Base-by-base conservation (phyloP, 352 stramenopile genomes). In the Phytophthora hybrid region DNA sequence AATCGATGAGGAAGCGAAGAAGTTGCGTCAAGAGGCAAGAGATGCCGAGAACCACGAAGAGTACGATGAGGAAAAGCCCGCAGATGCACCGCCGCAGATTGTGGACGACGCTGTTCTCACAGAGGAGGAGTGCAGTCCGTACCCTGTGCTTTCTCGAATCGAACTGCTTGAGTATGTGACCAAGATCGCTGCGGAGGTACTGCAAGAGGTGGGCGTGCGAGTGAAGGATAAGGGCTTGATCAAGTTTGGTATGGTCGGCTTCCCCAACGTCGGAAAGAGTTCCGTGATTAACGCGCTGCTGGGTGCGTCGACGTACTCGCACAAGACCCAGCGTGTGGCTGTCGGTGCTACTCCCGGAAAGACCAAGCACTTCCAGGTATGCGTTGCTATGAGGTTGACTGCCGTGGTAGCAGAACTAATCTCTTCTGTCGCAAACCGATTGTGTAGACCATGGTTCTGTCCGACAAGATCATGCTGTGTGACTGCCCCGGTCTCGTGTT, bases 401-500 rank as follows among this genome's bases (percentile, higher is more conserved):
- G 4, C 18, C 47, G 10, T 52, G n/a, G 4, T 29, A 31, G 18
- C 19, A 14, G 7, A 39, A 32, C 39, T 69, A 41, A 60, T 47
- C 19, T 51, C 10, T 46, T 46, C 21, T 58, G n/a, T 64, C 37
- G 23, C 39, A 23, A 14, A 62, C 26, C 23, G 64, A 62, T 34
- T 56, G 19, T 71, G 18, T 66, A 94, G 92, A 99, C 98, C 49
- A 84, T 99, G 47, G 84, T 99, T 10, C 76, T 99, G 18, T 98
- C 95, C 21, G 91, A 99, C 79, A 87, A 84, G 63, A 97, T 99
- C 69, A 98, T 99, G 90, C 88, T 99, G n/a, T 99, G 98, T 74
- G 98, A 99, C 95, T 99, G 98, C 78, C 98, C 98, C 6, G 98
- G 98, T 75, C 88, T 99, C 19, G 98, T 99, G 8, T 99, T 99